phyloP scores from a whole-genome alignment of 2,329 filamentous ascomycete genomes.

The Podosphaera leucotricha region DNA sequence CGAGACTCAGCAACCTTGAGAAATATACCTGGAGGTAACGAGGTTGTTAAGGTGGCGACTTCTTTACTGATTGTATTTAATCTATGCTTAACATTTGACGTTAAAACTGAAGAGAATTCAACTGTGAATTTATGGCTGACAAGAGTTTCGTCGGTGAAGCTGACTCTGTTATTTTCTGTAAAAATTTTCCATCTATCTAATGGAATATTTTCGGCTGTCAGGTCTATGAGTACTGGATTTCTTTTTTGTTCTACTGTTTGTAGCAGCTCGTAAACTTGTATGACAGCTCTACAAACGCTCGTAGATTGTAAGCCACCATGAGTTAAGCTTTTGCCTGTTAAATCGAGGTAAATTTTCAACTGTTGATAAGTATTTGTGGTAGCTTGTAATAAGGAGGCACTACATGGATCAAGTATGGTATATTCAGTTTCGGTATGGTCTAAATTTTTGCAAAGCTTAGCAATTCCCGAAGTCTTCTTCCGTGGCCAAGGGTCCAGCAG shows the following conservation, averaged over 20 bases:
- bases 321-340: not conserved
- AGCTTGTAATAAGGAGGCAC: not conserved
- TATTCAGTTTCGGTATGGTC: not conserved
- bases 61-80: constrained; percentile 9
- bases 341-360: constrained; percentile 1
- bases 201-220: not conserved
- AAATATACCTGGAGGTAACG: constrained; percentile 8
- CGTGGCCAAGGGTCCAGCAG: constrained; percentile 4
- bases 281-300: constrained; percentile 1
- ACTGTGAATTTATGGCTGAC: constrained; percentile 3
- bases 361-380: constrained; percentile 2
- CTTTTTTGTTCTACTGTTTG: not conserved
- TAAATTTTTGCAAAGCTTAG: not conserved
- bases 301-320: not conserved
- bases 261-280: constrained; percentile 1
- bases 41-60: constrained; percentile 9
- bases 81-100: constrained; percentile 4
- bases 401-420: not conserved
- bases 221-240: not conserved
- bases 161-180: constrained; percentile 6
- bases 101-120: constrained; percentile 2
- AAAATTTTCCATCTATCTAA: constrained; percentile 5
- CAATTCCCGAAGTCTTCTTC: constrained; percentile 1
- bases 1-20: constrained; percentile 9
- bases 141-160: constrained; percentile 9